phyloP scores from a whole-genome alignment of 371 early-diverging fungal species.

The Apophysomyces trapeziformis region DNA sequence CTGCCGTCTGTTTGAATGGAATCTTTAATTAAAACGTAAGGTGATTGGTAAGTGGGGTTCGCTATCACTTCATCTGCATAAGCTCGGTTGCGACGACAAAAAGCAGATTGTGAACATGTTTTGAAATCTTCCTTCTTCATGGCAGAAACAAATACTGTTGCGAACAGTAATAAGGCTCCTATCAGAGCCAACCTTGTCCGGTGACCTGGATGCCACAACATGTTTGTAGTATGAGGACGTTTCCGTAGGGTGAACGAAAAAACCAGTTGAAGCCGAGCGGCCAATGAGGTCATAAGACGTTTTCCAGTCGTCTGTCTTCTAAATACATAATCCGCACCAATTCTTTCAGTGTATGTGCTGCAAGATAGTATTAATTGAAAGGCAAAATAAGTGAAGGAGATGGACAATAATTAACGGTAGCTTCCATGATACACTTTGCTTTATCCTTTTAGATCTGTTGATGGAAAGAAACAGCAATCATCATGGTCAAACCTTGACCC shows the following conservation, averaged over 20 bases:
- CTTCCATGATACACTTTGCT: no score
- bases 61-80: slow-evolving; percentile 72
- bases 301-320: not conserved
- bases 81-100: slow-evolving; percentile 89
- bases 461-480: no score
- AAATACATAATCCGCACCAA: no score
- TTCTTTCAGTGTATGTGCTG: no score
- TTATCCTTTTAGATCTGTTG: no score
- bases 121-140: slow-evolving; percentile 86
- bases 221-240: not conserved
- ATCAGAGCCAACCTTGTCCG: not conserved
- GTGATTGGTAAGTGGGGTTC: slow-evolving; percentile 47
- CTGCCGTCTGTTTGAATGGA: slow-evolving; percentile 54
- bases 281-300: not conserved
- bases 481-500: no score
- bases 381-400: no score
- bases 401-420: no score
- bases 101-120: slow-evolving; percentile 85
- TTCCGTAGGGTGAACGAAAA: not conserved
- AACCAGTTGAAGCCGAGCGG: not conserved
- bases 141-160: slow-evolving; percentile 15
- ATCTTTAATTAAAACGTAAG: slow-evolving; percentile 63
- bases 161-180: slow-evolving; percentile 11
- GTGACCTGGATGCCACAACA: slow-evolving; percentile 8
- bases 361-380: no score